These are phyloP conservation scores for Acacia crassicarpa DNA, from an alignment of 306 rosid genomes.

Conservation along the genomic window DNA sequence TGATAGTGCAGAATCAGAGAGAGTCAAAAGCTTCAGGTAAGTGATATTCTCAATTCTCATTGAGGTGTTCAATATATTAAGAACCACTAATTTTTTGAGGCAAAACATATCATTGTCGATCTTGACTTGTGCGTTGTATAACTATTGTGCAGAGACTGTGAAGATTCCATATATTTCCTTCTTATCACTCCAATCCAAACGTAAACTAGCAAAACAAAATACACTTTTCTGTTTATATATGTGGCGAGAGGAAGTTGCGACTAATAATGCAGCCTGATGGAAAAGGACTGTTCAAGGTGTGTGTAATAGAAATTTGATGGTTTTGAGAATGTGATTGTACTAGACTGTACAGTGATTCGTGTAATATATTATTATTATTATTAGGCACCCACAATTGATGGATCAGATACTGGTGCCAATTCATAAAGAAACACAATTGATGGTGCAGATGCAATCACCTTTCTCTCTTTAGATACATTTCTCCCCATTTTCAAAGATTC, in stretches of 20 bases:
- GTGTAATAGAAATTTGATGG: neutral
- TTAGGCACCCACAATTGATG: conserved; percentile 49
- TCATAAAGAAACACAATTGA: conserved; percentile 45
- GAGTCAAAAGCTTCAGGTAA: conserved; percentile 41
- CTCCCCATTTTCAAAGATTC: conserved; percentile 42
- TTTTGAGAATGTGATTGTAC: neutral
- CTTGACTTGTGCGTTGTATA: conserved; percentile 29
- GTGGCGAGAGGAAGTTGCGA: conserved; percentile 54
- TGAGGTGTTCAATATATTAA: conserved; percentile 17
- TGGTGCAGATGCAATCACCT: conserved; percentile 32
- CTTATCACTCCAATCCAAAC: conserved; percentile 16
- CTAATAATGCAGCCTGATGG: neutral
- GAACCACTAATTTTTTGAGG: conserved; percentile 35
- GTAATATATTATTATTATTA: neutral
- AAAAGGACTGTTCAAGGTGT: neutral
- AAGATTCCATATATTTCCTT: conserved; percentile 28
- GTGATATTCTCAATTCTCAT: conserved; percentile 25
- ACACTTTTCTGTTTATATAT: neutral
- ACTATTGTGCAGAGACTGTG: neutral
- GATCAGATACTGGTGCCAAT: conserved; percentile 38
- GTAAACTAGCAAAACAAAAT: neutral
- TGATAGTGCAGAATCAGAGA: conserved; percentile 25
- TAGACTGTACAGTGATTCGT: neutral
- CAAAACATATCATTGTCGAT: conserved; percentile 1
- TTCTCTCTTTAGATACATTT: conserved; percentile 26